Evolutionary conservation across 2,329 filamentous ascomycete species (phyloP).

Genomic region (Drechslera avenae): DNA sequence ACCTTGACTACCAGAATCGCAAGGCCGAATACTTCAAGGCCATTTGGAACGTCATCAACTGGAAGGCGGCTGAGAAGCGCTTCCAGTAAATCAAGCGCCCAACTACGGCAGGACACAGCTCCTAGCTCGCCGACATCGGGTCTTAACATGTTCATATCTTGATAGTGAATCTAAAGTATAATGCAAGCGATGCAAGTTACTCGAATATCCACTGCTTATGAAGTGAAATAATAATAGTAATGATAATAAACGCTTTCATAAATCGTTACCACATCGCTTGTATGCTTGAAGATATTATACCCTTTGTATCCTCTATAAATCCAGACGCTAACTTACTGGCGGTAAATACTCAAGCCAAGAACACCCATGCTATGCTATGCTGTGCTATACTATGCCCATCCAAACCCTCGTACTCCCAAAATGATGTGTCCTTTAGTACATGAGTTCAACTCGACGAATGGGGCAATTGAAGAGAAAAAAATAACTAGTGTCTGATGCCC

Average conservation of each 20-base stretch:
- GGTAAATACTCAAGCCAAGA: neutral
- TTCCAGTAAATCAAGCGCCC: conserved; percentile 56
- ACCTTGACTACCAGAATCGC: conserved; percentile 91
- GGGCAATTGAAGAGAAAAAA: neutral
- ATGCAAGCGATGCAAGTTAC: conserved; percentile 1
- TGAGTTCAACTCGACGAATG: neutral
- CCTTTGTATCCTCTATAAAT: neutral
- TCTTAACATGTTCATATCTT: neutral
- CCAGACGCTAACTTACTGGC: no score
- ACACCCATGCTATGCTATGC: neutral
- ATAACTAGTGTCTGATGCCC: conserved; percentile 38
- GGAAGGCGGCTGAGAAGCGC: conserved; percentile 84
- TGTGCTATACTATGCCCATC: neutral
- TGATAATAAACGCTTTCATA: neutral
- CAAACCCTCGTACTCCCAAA: no score
- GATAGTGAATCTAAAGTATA: conserved; percentile 6
- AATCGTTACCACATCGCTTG: neutral
- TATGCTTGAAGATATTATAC: neutral
- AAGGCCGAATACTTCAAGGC: conserved; percentile 95
- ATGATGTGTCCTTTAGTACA: neutral
- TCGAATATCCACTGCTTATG: neutral
- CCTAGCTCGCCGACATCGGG: conserved; percentile 3
- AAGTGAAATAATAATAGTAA: no score
- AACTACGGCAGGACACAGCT: conserved; percentile 3
- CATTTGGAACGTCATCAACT: conserved; percentile 95